Percentiles rank a stretch among this genome's conserved stretches.
These are phyloP conservation scores for Alternaria dauci DNA, from an alignment of 2,329 filamentous ascomycete species.

Conservation along the genomic window DNA sequence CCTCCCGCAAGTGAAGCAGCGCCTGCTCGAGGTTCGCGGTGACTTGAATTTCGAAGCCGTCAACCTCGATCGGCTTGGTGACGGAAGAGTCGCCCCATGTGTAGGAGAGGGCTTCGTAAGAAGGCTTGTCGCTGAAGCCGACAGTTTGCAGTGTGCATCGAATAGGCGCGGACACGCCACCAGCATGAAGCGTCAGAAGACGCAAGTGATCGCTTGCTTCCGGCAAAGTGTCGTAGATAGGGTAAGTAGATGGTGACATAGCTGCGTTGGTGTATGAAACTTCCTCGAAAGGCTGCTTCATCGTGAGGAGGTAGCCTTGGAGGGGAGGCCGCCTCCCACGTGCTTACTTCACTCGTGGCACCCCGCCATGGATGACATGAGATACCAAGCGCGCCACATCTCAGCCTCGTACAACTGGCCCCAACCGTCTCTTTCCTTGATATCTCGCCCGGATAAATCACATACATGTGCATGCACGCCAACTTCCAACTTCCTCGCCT, in stretches of 20 bases:
- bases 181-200: background rate
- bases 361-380: background rate
- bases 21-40: constrained; percentile 4
- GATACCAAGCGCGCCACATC: background rate
- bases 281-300: background rate
- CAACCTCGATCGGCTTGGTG: background rate
- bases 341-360: background rate
- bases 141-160: background rate
- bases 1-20: background rate
- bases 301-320: background rate
- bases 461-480: background rate
- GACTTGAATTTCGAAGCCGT: background rate
- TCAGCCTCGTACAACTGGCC: background rate
- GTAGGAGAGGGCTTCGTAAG: constrained; percentile 21
- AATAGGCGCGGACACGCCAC: background rate
- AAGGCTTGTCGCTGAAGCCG: constrained; percentile 7
- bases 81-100: constrained; percentile 8
- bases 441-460: background rate
- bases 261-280: background rate
- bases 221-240: background rate
- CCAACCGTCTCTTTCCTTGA: background rate
- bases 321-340: background rate
- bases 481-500: background rate
- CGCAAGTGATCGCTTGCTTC: background rate
- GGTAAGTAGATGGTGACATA: background rate